Percentiles rank a stretch among this genome's conserved stretches.
These are phyloP conservation scores for Auriscalpium vulgare DNA, from an alignment of 768 basidiomycete genomes.

Conservation along the genomic window DNA sequence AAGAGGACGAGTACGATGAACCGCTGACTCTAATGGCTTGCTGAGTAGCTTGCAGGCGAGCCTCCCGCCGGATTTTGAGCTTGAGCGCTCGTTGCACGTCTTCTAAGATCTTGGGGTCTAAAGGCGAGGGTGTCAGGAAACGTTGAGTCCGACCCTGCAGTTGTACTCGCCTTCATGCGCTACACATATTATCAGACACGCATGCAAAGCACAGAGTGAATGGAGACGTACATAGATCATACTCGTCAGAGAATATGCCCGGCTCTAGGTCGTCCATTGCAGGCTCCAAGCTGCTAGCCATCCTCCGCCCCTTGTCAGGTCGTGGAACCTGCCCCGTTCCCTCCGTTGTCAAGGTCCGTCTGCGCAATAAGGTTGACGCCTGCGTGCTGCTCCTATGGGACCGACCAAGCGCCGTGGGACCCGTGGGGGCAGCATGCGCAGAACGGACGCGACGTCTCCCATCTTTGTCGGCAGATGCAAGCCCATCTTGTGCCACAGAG, in stretches of 20 bases:
- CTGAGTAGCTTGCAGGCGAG: slow-evolving; percentile 52
- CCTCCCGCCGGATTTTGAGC: slow-evolving; percentile 68
- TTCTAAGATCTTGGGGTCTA: slow-evolving; percentile 75
- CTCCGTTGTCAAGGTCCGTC: slow-evolving; percentile 10
- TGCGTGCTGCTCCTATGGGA: slow-evolving; percentile 4
- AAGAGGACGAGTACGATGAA: slow-evolving; percentile 19
- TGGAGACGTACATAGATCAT: slow-evolving; percentile 56
- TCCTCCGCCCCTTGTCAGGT: slow-evolving; percentile 9
- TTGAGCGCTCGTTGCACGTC: slow-evolving; percentile 73
- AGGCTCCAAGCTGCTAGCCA: slow-evolving; percentile 1
- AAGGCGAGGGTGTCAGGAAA: slow-evolving; percentile 8
- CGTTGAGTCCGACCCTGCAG: neutral
- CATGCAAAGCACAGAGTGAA: neutral
- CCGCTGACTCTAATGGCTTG: slow-evolving; percentile 19
- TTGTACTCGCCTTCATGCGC: slow-evolving; percentile 63
- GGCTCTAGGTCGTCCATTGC: slow-evolving; percentile 14
- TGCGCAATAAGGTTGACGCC: slow-evolving; percentile 4
- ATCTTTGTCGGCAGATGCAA: slow-evolving; percentile 11
- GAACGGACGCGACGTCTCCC: slow-evolving; percentile 25
- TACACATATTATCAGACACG: slow-evolving; percentile 21
- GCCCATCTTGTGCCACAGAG: slow-evolving; percentile 3
- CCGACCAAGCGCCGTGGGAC: neutral
- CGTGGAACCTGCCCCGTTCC: slow-evolving; percentile 3
- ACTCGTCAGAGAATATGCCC: slow-evolving; percentile 58
- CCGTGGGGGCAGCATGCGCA: slow-evolving; percentile 14